Percentiles rank a stretch among this genome's conserved stretches.
These are phyloP conservation scores for Trichoderma polysporum DNA, from an alignment of 2,329 filamentous ascomycete genomes.

Conservation along the genomic window DNA sequence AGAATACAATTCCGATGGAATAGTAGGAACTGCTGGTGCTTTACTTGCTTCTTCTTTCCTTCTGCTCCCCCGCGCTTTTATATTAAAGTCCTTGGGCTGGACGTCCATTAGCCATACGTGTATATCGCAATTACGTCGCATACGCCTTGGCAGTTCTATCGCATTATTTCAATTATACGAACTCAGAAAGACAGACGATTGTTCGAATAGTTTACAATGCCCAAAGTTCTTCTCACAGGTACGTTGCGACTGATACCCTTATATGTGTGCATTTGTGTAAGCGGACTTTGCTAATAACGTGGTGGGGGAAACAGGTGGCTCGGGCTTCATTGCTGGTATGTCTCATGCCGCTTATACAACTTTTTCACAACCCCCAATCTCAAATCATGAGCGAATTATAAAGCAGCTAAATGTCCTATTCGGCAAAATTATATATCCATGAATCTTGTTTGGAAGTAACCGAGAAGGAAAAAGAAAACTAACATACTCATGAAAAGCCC, in stretches of 20 bases:
- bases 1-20: background rate
- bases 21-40: background rate
- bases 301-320: conserved; percentile 31
- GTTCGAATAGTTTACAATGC: conserved; percentile 24
- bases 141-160: too few relatives aligned
- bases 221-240: conserved; percentile 36
- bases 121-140: too few relatives aligned
- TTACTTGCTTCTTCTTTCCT: background rate
- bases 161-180: too few relatives aligned
- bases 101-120: too few relatives aligned
- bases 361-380: background rate
- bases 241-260: background rate
- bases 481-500: conserved; percentile 38
- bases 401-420: too few relatives aligned
- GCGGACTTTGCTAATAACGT: background rate
- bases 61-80: background rate
- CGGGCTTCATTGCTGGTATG: conserved; percentile 39
- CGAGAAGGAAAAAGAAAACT: background rate
- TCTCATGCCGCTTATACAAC: background rate
- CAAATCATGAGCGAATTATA: too few relatives aligned
- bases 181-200: background rate
- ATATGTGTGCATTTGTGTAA: background rate
- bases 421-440: too few relatives aligned
- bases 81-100: too few relatives aligned
- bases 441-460: too few relatives aligned